A percentile compares a stretch with the other conserved stretches of the same genome.
Evolutionary conservation across 495 filamentous ascomycete genomes (phyloP).

Genomic region (Talaromyces wortmannii): DNA sequence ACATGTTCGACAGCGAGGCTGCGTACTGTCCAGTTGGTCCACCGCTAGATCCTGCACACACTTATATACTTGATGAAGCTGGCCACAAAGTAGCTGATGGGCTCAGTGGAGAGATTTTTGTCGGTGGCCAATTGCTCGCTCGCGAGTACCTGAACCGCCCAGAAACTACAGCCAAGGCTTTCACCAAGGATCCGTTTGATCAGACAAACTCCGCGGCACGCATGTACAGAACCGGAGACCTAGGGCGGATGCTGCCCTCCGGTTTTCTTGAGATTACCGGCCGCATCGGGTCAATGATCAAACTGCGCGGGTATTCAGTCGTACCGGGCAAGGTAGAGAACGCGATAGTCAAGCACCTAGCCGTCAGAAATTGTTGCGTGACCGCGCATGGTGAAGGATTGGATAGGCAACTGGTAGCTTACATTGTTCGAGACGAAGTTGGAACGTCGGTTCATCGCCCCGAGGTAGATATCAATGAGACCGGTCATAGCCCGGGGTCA

Average conservation of each 20-base stretch:
- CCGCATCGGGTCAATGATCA: slow-evolving; percentile 71
- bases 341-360: slow-evolving; percentile 51
- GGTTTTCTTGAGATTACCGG: slow-evolving; percentile 78
- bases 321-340: slow-evolving; percentile 75
- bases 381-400: slow-evolving; percentile 58
- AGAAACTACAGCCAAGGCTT: slow-evolving; percentile 66
- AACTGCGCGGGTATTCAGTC: slow-evolving; percentile 71
- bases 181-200: slow-evolving; percentile 56
- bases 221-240: slow-evolving; percentile 83
- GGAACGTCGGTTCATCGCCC: slow-evolving; percentile 46
- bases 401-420: slow-evolving; percentile 59
- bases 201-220: slow-evolving; percentile 30
- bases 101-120: slow-evolving; percentile 69
- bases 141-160: slow-evolving; percentile 76
- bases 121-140: slow-evolving; percentile 76
- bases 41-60: slow-evolving; percentile 48
- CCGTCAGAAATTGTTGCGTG: slow-evolving; percentile 53
- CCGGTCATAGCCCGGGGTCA: slow-evolving; percentile 51
- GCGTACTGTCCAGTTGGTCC: slow-evolving; percentile 57
- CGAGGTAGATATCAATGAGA: slow-evolving; percentile 46
- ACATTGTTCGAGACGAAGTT: slow-evolving; percentile 49
- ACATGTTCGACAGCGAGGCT: slow-evolving; percentile 47
- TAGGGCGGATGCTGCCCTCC: slow-evolving; percentile 58
- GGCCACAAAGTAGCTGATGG: slow-evolving; percentile 53
- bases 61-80: slow-evolving; percentile 53